A percentile compares a stretch with the other conserved stretches of the same genome.
Conservation (phyloP, 169 alveolate genomes). For the Plasmodium malariae region DNA sequence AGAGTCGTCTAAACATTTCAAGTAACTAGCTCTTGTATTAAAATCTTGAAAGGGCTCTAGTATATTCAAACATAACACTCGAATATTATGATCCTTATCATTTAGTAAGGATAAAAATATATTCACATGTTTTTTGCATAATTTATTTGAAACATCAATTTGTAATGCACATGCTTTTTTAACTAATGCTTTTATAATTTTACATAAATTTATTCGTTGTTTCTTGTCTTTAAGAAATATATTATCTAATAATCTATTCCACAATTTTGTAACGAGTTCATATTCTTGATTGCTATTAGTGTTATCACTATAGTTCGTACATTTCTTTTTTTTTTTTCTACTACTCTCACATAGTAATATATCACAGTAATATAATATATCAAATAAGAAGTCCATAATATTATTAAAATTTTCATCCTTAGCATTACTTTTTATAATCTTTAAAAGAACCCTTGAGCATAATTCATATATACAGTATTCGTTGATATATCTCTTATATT, state of each 20-base stretch:
- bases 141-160: conserved; percentile 77
- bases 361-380: conserved; percentile 73
- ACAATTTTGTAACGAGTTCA: conserved; percentile 60
- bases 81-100: conserved; percentile 74
- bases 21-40: conserved; percentile 39
- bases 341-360: conserved; percentile 29
- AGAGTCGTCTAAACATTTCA: conserved; percentile 63
- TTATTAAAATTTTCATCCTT: conserved; percentile 72
- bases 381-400: conserved; percentile 68
- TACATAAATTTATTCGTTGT: conserved; percentile 75
- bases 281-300: conserved; percentile 12
- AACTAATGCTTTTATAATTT: conserved; percentile 66
- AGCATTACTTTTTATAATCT: conserved; percentile 33
- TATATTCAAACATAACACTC: conserved; percentile 66
- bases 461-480: conserved; percentile 60
- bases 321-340: not conserved
- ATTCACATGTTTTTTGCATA: conserved; percentile 79
- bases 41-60: conserved; percentile 77
- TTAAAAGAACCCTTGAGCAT: conserved; percentile 38
- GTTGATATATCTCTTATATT: conserved; percentile 44
- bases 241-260: conserved; percentile 80
- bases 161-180: conserved; percentile 79
- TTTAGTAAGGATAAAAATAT: conserved; percentile 78
- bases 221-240: conserved; percentile 78
- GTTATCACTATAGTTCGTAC: not conserved